Conservation (phyloP, 768 basidiomycete genomes). For the Trametes sanguinea region DNA sequence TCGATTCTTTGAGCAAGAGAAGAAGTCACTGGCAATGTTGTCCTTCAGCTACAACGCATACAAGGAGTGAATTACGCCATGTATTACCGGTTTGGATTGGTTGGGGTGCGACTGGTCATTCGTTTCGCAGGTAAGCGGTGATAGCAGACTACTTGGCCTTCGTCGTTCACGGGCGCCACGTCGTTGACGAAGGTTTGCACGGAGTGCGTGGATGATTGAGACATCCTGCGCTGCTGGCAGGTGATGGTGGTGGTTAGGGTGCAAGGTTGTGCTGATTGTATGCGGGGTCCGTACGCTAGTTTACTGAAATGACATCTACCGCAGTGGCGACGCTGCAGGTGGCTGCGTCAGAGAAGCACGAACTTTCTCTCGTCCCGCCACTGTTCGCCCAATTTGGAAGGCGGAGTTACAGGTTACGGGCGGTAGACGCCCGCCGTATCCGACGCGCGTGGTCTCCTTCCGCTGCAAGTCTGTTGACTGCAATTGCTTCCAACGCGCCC, state of each 20-base stretch:
- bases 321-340: not conserved
- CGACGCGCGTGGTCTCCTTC: too few relatives aligned
- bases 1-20: conserved; percentile 36
- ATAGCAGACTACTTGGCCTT: conserved; percentile 15
- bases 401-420: not conserved
- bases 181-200: conserved; percentile 5
- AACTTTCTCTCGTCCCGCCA: not conserved
- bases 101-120: conserved; percentile 33
- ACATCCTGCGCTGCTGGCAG: not conserved
- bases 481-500: not conserved
- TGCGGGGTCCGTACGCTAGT: not conserved
- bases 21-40: conserved; percentile 36
- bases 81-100: conserved; percentile 41
- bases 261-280: not conserved
- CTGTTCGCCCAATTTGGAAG: not conserved
- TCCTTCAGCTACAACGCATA: not conserved
- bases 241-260: not conserved
- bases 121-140: conserved; percentile 30
- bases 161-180: conserved; percentile 4
- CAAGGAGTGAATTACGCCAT: not conserved
- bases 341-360: not conserved
- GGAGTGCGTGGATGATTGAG: conserved; percentile 2
- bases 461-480: not conserved
- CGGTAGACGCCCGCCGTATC: not conserved
- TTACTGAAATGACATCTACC: not conserved